Conservation (phyloP, 345 rosid genomes). For the Lenwebbia sp. region DNA sequence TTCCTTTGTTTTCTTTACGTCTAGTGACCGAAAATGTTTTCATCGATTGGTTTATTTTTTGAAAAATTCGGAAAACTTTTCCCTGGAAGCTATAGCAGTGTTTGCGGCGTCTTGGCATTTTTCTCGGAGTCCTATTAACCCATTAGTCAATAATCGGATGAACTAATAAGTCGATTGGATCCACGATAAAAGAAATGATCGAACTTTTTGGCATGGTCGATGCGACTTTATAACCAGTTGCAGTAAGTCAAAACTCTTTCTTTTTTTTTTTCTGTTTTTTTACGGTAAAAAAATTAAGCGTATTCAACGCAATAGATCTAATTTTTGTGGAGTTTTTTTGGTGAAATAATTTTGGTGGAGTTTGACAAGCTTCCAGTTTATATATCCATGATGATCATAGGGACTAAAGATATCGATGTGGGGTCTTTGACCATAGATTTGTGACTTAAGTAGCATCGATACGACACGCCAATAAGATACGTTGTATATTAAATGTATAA, state of each 20-base stretch:
- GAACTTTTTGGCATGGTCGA: background rate
- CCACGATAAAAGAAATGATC: background rate
- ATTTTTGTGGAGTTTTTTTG: too few species aligned
- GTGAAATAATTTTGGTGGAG: background rate
- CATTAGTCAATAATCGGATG: background rate
- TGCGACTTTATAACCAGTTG: background rate
- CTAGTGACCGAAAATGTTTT: too few species aligned
- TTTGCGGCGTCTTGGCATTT: background rate
- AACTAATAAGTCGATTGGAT: background rate
- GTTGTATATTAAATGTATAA: too few species aligned
- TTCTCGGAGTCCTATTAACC: background rate
- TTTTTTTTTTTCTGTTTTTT: too few species aligned
- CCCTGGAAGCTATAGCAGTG: background rate
- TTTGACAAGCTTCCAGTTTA: background rate
- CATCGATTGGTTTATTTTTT: too few species aligned
- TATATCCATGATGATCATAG: background rate
- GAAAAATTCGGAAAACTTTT: too few species aligned
- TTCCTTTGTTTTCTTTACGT: too few species aligned
- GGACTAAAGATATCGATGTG: background rate
- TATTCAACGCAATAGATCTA: background rate
- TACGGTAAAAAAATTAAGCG: background rate
- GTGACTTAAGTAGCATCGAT: too few species aligned
- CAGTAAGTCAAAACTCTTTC: background rate
- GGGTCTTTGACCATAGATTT: too few species aligned
- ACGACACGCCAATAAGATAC: too few species aligned